phyloP scores from a whole-genome alignment of 768 basidiomycete species.

The Pleurotus ostreatus region DNA sequence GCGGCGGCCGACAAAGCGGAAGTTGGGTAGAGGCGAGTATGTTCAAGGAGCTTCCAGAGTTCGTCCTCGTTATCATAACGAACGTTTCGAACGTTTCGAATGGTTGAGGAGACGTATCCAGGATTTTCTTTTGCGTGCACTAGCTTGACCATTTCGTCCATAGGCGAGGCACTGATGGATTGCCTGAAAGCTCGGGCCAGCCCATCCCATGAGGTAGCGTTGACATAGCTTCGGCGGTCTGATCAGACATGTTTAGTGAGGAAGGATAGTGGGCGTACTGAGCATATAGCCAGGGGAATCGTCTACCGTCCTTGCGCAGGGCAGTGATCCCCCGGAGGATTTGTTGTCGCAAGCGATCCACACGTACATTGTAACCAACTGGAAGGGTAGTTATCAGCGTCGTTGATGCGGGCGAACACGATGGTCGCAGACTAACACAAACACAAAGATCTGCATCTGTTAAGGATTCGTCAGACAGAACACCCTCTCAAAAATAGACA shows the following conservation, averaged over 20 bases:
- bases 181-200: constrained; percentile 18
- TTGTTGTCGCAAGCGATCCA: constrained; percentile 6
- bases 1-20: neutral
- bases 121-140: constrained; percentile 12
- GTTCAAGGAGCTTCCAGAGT: constrained; percentile 4
- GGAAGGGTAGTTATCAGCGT: constrained; percentile 7
- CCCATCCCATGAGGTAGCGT: constrained; percentile 21
- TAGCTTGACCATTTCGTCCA: constrained; percentile 25
- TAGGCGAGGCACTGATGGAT: constrained; percentile 10
- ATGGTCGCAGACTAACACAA: constrained; percentile 32
- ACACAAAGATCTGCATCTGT: constrained; percentile 44
- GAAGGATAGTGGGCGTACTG: constrained; percentile 7
- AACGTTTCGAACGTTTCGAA: constrained; percentile 12
- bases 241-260: neutral
- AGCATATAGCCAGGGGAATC: constrained; percentile 11
- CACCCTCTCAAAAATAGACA: neutral
- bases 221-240: constrained; percentile 14
- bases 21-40: neutral
- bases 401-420: neutral
- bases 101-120: neutral
- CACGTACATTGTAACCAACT: constrained; percentile 29
- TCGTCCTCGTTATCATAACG: constrained; percentile 11
- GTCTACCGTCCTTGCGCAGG: constrained; percentile 12
- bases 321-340: constrained; percentile 18
- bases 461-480: neutral